Evolutionary conservation across 2,329 filamentous ascomycete species (phyloP).

Genomic region (Colletotrichum liaoningense): DNA sequence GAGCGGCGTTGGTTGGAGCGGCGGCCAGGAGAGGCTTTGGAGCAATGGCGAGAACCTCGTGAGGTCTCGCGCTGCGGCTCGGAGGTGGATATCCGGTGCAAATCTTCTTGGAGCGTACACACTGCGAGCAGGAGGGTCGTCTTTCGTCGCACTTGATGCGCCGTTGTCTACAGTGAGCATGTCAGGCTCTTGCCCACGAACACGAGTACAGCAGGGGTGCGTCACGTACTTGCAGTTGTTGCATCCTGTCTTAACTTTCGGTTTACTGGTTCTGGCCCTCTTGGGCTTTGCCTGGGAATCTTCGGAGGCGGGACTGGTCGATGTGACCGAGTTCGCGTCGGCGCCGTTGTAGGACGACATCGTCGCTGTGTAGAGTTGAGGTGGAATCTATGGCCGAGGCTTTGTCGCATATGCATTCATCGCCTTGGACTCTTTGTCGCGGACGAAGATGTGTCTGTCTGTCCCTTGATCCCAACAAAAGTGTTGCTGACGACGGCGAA

Average conservation of each 20-base stretch:
- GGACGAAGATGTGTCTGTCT: not conserved
- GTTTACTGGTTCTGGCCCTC: constrained; percentile 64
- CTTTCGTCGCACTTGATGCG: constrained; percentile 76
- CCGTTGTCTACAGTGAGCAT: constrained; percentile 57
- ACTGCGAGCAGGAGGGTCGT: constrained; percentile 70
- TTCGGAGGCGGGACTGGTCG: constrained; percentile 28
- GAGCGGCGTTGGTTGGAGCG: constrained; percentile 32
- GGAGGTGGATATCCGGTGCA: constrained; percentile 74
- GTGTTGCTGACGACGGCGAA: not conserved
- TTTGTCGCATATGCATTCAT: constrained; percentile 21
- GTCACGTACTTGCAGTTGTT: constrained; percentile 74
- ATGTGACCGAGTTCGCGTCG: constrained; percentile 18
- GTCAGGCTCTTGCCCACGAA: constrained; percentile 33
- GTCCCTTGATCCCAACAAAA: not conserved
- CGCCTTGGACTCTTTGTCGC: constrained; percentile 2
- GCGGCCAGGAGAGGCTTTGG: constrained; percentile 53
- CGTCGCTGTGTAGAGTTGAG: constrained; percentile 1
- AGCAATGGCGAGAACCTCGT: constrained; percentile 61
- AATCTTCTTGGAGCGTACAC: constrained; percentile 65
- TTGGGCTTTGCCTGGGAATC: constrained; percentile 47
- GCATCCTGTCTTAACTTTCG: constrained; percentile 76
- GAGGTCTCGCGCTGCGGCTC: constrained; percentile 56
- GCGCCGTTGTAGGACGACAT: constrained; percentile 17
- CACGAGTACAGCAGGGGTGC: constrained; percentile 5
- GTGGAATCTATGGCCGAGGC: constrained; percentile 17